A percentile compares a stretch with the other conserved stretches of the same genome.
Evolutionary conservation across 768 basidiomycete species (phyloP).

Genomic region (button mushroom (Agaricus bisporus)): DNA sequence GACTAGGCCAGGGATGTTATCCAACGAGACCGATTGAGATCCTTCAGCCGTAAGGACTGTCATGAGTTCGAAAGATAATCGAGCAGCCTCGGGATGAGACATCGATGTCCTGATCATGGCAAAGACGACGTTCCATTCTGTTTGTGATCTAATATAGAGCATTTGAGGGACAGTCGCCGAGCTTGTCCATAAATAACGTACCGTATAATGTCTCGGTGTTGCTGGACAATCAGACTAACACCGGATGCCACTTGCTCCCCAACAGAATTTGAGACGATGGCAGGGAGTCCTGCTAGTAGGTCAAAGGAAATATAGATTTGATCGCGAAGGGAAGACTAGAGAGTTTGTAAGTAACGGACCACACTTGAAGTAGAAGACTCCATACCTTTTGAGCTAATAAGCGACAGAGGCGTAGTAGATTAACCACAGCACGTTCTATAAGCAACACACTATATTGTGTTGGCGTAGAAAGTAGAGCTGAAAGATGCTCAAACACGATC

Average conservation of each 20-base stretch:
- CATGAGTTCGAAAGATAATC: slow-evolving; percentile 79
- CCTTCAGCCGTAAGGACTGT: slow-evolving; percentile 56
- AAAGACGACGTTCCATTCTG: slow-evolving; percentile 94
- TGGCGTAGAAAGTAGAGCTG: slow-evolving; percentile 69
- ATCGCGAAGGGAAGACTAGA: slow-evolving; percentile 76
- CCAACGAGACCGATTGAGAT: slow-evolving; percentile 56
- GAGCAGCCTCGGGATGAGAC: slow-evolving; percentile 81
- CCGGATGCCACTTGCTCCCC: slow-evolving; percentile 91
- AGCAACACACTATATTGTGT: slow-evolving; percentile 83
- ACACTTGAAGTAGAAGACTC: neutral
- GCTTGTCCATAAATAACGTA: slow-evolving; percentile 18
- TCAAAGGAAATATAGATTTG: slow-evolving; percentile 95
- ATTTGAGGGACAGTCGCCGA: neutral
- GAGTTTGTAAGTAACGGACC: slow-evolving; percentile 6
- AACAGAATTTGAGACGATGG: slow-evolving; percentile 70
- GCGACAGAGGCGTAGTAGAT: slow-evolving; percentile 76
- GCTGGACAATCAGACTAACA: slow-evolving; percentile 70
- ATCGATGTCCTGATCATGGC: slow-evolving; percentile 83
- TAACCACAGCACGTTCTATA: slow-evolving; percentile 91
- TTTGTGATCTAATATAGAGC: slow-evolving; percentile 57
- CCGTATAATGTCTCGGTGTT: slow-evolving; percentile 69
- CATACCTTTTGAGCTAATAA: slow-evolving; percentile 76
- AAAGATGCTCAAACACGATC: slow-evolving; percentile 89
- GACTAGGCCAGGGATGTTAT: slow-evolving; percentile 78
- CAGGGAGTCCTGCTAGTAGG: slow-evolving; percentile 74